Conservation (phyloP, 1,139 yeast genomes). For the Candida albicans region DNA sequence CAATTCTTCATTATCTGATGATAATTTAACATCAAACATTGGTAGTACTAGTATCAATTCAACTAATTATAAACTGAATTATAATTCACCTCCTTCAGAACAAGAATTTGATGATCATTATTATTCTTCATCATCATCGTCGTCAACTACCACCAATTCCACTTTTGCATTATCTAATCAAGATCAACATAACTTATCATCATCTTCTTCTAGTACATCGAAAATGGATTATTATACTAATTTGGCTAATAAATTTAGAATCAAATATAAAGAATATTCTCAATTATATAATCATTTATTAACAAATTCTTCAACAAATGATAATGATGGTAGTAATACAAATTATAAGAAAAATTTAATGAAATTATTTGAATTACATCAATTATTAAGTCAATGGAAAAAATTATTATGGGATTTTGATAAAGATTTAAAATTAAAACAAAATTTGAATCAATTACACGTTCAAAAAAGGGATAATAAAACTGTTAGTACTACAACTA, state of each 20-base stretch:
- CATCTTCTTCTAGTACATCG: conserved; percentile 2
- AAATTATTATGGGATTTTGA: conserved; percentile 37
- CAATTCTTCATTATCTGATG: conserved; percentile 19
- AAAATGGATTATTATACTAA: conserved; percentile 24
- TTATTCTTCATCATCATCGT: conserved; percentile 3
- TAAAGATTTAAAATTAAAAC: conserved; percentile 31
- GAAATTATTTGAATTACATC: conserved; percentile 37
- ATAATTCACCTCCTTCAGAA: conserved; percentile 34
- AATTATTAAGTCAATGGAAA: conserved; percentile 36
- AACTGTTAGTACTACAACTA: neutral
- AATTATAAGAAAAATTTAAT: conserved; percentile 21
- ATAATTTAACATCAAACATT: conserved; percentile 2
- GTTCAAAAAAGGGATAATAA: conserved; percentile 1
- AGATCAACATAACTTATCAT: neutral
- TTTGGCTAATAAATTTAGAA: conserved; percentile 37
- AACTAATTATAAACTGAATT: conserved; percentile 12
- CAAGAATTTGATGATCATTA: conserved; percentile 15
- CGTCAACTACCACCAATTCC: neutral
- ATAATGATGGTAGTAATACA: neutral
- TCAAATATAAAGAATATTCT: conserved; percentile 42
- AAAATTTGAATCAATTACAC: conserved; percentile 20
- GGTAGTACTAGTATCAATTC: conserved; percentile 9
- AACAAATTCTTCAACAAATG: conserved; percentile 9
- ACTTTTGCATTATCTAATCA: no score
- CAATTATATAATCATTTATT: conserved; percentile 26